phyloP scores from a whole-genome alignment of 352 stramenopile genomes.

The Pythium apleroticum region DNA sequence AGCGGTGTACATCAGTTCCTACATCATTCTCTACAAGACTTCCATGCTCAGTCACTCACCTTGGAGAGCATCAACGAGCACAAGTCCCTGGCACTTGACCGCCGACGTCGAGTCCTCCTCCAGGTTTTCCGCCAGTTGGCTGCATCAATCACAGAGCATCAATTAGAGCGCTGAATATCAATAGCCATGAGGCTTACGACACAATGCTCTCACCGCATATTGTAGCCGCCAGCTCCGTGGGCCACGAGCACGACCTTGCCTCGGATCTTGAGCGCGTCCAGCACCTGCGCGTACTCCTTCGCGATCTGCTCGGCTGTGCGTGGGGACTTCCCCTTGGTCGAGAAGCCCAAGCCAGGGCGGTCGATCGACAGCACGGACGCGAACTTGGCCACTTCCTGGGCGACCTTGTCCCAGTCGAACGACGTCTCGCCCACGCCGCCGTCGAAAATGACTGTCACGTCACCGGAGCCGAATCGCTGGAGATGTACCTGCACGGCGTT shows the following conservation, averaged over 20 bases:
- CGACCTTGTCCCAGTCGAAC: slow-evolving; percentile 85
- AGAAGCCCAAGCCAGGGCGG: slow-evolving; percentile 75
- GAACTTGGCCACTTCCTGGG: slow-evolving; percentile 42
- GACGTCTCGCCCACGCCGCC: slow-evolving; percentile 79
- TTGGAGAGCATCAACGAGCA: slow-evolving; percentile 73
- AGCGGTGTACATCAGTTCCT: too few relatives aligned
- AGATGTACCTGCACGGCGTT: slow-evolving; percentile 48
- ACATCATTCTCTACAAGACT: too few relatives aligned
- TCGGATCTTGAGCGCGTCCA: slow-evolving; percentile 55
- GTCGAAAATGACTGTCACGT: slow-evolving; percentile 71
- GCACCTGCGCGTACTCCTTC: slow-evolving; percentile 59
- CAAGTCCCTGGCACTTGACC: slow-evolving; percentile 52
- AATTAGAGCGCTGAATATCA: not conserved
- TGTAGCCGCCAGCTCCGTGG: slow-evolving; percentile 76
- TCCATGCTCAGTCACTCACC: slow-evolving; percentile 19
- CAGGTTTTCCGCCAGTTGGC: slow-evolving; percentile 49
- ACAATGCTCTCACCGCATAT: slow-evolving; percentile 50
- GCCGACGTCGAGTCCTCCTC: slow-evolving; percentile 20
- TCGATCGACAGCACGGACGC: slow-evolving; percentile 68
- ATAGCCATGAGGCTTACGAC: not conserved
- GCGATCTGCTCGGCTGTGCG: slow-evolving; percentile 61
- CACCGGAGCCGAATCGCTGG: slow-evolving; percentile 41
- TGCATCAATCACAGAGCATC: slow-evolving; percentile 1
- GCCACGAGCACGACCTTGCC: slow-evolving; percentile 68
- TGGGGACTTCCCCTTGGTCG: slow-evolving; percentile 38